Evolutionary conservation across 116 monocot species (phyloP).

Genomic region (Iris pallida): DNA sequence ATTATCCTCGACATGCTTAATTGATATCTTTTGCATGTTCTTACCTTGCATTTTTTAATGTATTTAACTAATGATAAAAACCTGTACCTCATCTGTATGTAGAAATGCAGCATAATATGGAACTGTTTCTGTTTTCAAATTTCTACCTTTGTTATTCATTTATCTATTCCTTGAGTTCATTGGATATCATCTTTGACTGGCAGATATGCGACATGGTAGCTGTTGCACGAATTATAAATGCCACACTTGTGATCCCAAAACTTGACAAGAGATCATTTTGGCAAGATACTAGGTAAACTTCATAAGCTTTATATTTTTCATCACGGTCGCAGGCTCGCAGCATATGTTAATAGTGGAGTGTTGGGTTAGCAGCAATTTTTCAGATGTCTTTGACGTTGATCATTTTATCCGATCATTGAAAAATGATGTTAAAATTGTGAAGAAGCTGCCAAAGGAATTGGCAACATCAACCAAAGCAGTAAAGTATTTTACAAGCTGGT

Average conservation of each 20-base stretch:
- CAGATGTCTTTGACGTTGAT: constrained; percentile 86
- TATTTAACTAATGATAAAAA: no score
- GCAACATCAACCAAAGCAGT: constrained; percentile 42
- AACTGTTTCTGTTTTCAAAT: neutral
- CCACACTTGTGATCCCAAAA: constrained; percentile 83
- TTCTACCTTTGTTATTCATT: neutral
- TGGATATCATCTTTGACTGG: neutral
- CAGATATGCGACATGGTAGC: constrained; percentile 97
- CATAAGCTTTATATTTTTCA: neutral
- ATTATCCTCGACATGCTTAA: no score
- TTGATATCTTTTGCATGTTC: no score
- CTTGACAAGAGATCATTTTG: constrained; percentile 93
- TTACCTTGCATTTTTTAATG: no score
- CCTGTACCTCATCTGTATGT: no score
- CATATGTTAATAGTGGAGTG: neutral
- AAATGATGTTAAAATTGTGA: constrained; percentile 71
- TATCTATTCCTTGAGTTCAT: neutral
- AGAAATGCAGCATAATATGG: no score
- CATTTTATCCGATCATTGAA: constrained; percentile 57
- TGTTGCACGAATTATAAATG: constrained; percentile 78
- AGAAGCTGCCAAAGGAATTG: constrained; percentile 70
- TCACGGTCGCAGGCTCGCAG: neutral
- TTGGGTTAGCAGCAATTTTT: constrained; percentile 47
- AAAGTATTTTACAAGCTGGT: constrained; percentile 83
- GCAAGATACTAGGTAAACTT: constrained; percentile 72